Evolutionary conservation across 306 rosid genomes (phyloP), one percentile per base, ranked within the genome.

Genomic region (Vicia sativa): DNA sequence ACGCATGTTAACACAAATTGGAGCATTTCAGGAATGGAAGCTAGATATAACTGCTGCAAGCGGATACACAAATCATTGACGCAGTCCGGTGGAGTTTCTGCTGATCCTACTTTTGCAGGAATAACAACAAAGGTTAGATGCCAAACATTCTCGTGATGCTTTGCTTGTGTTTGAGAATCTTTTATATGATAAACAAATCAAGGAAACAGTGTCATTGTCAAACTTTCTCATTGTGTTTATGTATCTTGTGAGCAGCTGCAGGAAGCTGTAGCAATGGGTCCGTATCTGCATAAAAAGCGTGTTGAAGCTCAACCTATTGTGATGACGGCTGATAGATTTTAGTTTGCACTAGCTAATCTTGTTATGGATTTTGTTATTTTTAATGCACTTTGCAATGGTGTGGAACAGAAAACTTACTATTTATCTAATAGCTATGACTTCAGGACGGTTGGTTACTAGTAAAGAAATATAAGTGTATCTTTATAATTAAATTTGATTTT

Each of bases 251-350:
- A 69, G 85, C 95, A 93, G 97, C 74, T 93, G 77, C 82, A 85
- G 71, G 90, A 90, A 75, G 90, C 91, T 38, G 79, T 93, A 29
- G 77, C 37, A 75, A 68, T 56, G 71, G 98, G 96, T 71, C 98
- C 97, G 15, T 93, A 90, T 78, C 85, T 83, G 7, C 35, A 64
- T 43, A 80, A 72, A 67, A 86, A 72, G 88, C 64, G 71, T 11
- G 67, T 14, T 60, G 96, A 83, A 79, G 83, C 95, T 66, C 98
- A 88, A 76, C 96, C 98, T 35, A 13, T 52, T n/a, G 90, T 90
- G 68, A 74, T 31, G 86, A 93, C 95, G 7, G 98, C 96, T 5
- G 90, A 93, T 21, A 82, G 98, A 82, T 90, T 88, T 78, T 90
- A 82, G 74, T 58, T 73, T 58, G 25, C 52, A 11, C n/a, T 8